These are phyloP conservation scores for Monosporascus sp. DNA, from an alignment of 2,329 filamentous ascomycete species.

Conservation along the genomic window DNA sequence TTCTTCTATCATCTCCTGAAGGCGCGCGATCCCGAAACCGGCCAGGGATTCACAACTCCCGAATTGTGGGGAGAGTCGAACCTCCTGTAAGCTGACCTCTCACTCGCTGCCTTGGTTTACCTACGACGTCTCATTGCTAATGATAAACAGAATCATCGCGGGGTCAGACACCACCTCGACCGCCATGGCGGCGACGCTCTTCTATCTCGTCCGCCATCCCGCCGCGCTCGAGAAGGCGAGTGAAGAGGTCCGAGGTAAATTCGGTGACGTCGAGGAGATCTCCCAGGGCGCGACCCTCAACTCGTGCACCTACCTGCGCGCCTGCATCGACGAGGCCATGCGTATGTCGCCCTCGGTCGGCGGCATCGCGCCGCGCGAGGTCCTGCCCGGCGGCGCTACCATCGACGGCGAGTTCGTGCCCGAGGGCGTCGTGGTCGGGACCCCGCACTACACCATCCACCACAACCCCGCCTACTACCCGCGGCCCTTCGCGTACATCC, in stretches of 20 bases:
- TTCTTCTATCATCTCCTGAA: conserved; percentile 74
- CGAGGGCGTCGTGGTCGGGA: conserved; percentile 57
- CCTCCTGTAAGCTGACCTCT: conserved; percentile 44
- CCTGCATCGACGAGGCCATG: conserved; percentile 63
- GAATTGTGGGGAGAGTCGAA: conserved; percentile 71
- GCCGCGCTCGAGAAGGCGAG: conserved; percentile 41
- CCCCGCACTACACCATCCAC: conserved; percentile 64
- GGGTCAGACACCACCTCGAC: conserved; percentile 70
- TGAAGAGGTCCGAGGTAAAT: conserved; percentile 48
- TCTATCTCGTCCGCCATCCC: conserved; percentile 55
- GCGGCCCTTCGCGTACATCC: conserved; percentile 52
- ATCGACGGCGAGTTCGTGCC: conserved; percentile 52
- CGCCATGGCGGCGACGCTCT: conserved; percentile 57
- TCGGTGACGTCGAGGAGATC: conserved; percentile 50
- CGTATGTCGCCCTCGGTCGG: conserved; percentile 58
- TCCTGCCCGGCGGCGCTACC: conserved; percentile 48
- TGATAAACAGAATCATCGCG: conserved; percentile 52
- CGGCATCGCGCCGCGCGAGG: conserved; percentile 55
- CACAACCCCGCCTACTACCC: conserved; percentile 61
- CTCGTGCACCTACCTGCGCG: conserved; percentile 54
- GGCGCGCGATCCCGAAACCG: conserved; percentile 67
- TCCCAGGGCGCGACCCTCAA: conserved; percentile 44
- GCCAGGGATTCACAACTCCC: conserved; percentile 57
- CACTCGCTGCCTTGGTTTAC: too few relatives aligned
- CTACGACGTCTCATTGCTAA: too few relatives aligned